These are phyloP conservation scores for Yamadazyma endophytica DNA, from an alignment of 805 yeast genomes.

Conservation along the genomic window DNA sequence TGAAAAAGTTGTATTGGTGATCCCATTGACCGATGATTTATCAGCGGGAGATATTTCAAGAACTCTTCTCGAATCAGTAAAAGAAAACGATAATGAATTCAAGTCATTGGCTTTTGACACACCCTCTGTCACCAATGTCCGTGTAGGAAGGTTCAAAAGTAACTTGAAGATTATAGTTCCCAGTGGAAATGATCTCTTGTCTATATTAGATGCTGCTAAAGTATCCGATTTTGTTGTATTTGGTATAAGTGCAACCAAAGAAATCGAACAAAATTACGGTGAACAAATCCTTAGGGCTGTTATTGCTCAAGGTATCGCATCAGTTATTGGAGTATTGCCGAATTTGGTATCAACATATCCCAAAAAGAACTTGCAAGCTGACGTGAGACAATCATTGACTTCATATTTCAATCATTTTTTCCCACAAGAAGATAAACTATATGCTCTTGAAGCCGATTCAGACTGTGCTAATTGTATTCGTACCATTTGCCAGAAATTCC, in stretches of 20 bases:
- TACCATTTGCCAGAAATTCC: slow-evolving; percentile 77
- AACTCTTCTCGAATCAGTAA: slow-evolving; percentile 41
- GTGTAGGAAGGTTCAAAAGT: slow-evolving; percentile 66
- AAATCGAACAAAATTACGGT: slow-evolving; percentile 75
- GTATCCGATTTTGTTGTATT: slow-evolving; percentile 86
- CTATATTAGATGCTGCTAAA: slow-evolving; percentile 81
- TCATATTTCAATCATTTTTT: slow-evolving; percentile 41
- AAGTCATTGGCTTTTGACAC: slow-evolving; percentile 20
- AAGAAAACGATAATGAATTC: slow-evolving; percentile 26
- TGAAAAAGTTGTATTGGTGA: slow-evolving; percentile 76
- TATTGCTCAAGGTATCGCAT: slow-evolving; percentile 87
- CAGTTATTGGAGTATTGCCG: slow-evolving; percentile 73
- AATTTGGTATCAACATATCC: slow-evolving; percentile 65
- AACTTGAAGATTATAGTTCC: slow-evolving; percentile 73
- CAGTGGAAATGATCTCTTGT: slow-evolving; percentile 57
- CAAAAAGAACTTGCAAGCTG: slow-evolving; percentile 72
- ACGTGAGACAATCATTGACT: slow-evolving; percentile 42
- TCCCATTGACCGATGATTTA: slow-evolving; percentile 75
- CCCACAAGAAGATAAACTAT: slow-evolving; percentile 73
- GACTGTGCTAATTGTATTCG: slow-evolving; percentile 77
- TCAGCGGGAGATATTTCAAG: slow-evolving; percentile 52
- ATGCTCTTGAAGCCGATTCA: slow-evolving; percentile 57
- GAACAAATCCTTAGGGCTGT: slow-evolving; percentile 87
- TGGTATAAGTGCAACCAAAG: slow-evolving; percentile 82
- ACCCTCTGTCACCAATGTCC: slow-evolving; percentile 51